These are phyloP conservation scores for Penicillium fuscoglaucum DNA, from an alignment of 2,329 filamentous ascomycete genomes.

Conservation along the genomic window DNA sequence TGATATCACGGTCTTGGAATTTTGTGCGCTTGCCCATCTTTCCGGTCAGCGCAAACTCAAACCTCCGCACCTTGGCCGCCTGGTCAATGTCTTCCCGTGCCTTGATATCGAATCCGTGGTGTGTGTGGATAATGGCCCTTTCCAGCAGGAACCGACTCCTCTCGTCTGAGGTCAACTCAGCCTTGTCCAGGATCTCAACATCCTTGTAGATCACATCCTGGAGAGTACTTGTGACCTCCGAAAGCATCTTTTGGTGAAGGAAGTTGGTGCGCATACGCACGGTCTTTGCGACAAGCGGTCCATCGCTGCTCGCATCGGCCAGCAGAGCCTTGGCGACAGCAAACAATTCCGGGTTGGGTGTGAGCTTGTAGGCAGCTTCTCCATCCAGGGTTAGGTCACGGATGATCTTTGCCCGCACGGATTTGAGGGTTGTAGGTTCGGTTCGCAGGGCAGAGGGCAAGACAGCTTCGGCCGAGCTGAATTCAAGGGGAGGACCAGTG, in stretches of 20 bases:
- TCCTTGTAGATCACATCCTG: constrained; percentile 63
- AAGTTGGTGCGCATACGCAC: constrained; percentile 70
- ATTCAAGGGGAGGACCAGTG: constrained; percentile 77
- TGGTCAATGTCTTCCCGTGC: constrained; percentile 69
- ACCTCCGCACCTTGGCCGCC: constrained; percentile 66
- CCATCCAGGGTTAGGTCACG: constrained; percentile 74
- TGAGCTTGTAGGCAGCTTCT: constrained; percentile 79
- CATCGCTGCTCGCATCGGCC: constrained; percentile 47
- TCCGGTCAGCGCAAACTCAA: constrained; percentile 81
- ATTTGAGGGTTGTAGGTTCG: constrained; percentile 45
- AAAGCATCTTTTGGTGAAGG: constrained; percentile 67
- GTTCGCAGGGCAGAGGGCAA: constrained; percentile 45
- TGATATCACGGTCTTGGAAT: constrained; percentile 54
- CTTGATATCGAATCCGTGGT: constrained; percentile 77
- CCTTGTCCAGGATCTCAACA: constrained; percentile 52
- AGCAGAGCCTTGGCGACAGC: constrained; percentile 67
- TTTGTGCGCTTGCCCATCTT: constrained; percentile 68
- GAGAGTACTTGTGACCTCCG: constrained; percentile 61
- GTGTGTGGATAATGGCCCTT: constrained; percentile 76
- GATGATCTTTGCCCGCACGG: constrained; percentile 62
- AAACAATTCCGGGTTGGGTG: constrained; percentile 81
- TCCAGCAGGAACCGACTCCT: constrained; percentile 75
- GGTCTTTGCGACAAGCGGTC: constrained; percentile 54
- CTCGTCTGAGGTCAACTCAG: constrained; percentile 45
- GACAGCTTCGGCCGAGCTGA: constrained; percentile 52